These are phyloP conservation scores for Ophiocordyceps polyrhachis-furcata DNA, from an alignment of 2,329 filamentous ascomycete species.

Conservation along the genomic window DNA sequence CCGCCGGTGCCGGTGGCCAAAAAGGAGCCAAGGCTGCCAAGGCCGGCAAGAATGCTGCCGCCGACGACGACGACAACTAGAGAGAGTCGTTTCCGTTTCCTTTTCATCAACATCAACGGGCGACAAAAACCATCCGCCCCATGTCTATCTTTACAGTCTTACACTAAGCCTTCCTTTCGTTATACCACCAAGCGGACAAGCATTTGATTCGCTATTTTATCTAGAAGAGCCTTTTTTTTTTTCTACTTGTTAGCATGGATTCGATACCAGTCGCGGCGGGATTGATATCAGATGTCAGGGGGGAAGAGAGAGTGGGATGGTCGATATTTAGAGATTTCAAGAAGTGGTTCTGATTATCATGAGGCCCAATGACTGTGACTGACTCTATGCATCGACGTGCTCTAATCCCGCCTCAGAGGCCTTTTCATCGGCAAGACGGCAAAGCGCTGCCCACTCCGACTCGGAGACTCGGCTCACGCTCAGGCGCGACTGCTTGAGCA, in stretches of 20 bases:
- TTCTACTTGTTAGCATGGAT: background rate
- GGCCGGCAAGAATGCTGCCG: background rate
- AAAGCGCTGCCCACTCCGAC: conserved; percentile 47
- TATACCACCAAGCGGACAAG: background rate
- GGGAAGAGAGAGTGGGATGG: too few species aligned
- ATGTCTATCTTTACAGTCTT: background rate
- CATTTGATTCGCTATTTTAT: background rate
- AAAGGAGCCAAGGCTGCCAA: background rate
- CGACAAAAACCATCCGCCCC: background rate
- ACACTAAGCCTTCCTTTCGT: background rate
- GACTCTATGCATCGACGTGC: conserved; percentile 10
- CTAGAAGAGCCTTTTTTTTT: background rate
- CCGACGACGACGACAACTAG: background rate
- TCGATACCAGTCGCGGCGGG: too few species aligned
- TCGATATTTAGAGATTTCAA: too few species aligned
- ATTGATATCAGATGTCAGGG: too few species aligned
- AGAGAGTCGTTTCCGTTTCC: background rate
- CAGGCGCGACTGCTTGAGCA: conserved; percentile 63
- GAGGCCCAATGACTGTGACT: background rate
- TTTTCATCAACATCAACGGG: background rate
- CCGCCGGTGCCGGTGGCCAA: background rate
- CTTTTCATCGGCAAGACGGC: conserved; percentile 28
- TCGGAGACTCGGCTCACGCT: conserved; percentile 56
- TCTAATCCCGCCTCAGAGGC: conserved; percentile 18
- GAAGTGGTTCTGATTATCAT: too few species aligned